These are phyloP conservation scores for Chloris gayana DNA, from an alignment of 176 grass and related monocot genomes.

Conservation along the genomic window DNA sequence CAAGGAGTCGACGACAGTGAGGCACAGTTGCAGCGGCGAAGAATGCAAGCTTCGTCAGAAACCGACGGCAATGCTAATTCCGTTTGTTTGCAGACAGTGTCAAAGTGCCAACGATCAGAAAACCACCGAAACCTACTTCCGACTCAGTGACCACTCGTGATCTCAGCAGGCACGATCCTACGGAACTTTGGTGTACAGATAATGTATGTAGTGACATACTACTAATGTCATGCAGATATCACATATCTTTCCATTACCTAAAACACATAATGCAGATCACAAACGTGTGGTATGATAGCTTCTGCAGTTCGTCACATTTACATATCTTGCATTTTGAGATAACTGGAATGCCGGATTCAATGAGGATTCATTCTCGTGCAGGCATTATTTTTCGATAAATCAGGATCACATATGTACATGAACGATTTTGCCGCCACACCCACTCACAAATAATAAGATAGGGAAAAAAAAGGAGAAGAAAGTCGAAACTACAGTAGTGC, in stretches of 20 bases:
- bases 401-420: slow-evolving; percentile 48
- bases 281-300: too few relatives aligned
- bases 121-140: slow-evolving; percentile 37
- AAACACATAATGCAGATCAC: too few relatives aligned
- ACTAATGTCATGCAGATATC: neutral
- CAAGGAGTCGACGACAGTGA: slow-evolving; percentile 32
- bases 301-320: too few relatives aligned
- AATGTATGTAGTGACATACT: neutral
- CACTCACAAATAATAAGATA: neutral
- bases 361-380: neutral
- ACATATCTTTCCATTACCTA: too few relatives aligned
- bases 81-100: slow-evolving; percentile 14
- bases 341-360: neutral
- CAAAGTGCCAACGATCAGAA: slow-evolving; percentile 7
- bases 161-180: neutral
- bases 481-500: slow-evolving; percentile 31
- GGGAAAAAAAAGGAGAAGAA: neutral
- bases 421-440: neutral
- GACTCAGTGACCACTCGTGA: neutral
- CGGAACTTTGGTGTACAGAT: neutral
- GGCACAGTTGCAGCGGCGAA: neutral
- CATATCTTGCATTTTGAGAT: too few relatives aligned
- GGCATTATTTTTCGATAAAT: slow-evolving; percentile 1
- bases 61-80: neutral
- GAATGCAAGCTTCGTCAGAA: slow-evolving; percentile 8